These are phyloP conservation scores for Naganishia randhawae DNA, from an alignment of 768 basidiomycete genomes.

Conservation along the genomic window DNA sequence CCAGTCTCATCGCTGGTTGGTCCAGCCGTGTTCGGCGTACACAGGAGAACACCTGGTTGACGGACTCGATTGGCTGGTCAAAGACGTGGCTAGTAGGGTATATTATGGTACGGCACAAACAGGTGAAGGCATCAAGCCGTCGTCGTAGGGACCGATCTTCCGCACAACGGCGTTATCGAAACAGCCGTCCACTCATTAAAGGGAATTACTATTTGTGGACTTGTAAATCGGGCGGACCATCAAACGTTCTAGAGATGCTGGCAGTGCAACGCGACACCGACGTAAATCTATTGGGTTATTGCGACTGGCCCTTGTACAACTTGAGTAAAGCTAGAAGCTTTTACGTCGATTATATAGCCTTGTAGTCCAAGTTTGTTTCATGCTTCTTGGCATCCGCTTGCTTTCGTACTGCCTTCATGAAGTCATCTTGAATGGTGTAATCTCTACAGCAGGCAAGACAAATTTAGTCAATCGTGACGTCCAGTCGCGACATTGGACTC, in stretches of 20 bases:
- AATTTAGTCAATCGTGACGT: neutral
- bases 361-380: slow-evolving; percentile 56
- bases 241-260: too few species aligned
- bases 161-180: neutral
- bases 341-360: slow-evolving; percentile 23
- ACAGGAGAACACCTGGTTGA: slow-evolving; percentile 78
- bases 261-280: too few species aligned
- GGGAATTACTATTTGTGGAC: too few species aligned
- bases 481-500: neutral
- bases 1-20: slow-evolving; percentile 82
- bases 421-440: slow-evolving; percentile 87
- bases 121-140: neutral
- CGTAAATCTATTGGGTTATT: slow-evolving; percentile 1
- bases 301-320: neutral
- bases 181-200: too few species aligned
- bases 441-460: slow-evolving; percentile 58
- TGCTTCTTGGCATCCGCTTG: slow-evolving; percentile 96
- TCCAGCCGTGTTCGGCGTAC: slow-evolving; percentile 86
- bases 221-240: neutral
- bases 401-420: slow-evolving; percentile 93
- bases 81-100: slow-evolving; percentile 77
- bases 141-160: neutral
- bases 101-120: slow-evolving; percentile 56
- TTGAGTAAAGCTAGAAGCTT: neutral
- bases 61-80: slow-evolving; percentile 88